Evolutionary conservation across 768 basidiomycete species (phyloP).

Genomic region (Phanerochaete sordida): DNA sequence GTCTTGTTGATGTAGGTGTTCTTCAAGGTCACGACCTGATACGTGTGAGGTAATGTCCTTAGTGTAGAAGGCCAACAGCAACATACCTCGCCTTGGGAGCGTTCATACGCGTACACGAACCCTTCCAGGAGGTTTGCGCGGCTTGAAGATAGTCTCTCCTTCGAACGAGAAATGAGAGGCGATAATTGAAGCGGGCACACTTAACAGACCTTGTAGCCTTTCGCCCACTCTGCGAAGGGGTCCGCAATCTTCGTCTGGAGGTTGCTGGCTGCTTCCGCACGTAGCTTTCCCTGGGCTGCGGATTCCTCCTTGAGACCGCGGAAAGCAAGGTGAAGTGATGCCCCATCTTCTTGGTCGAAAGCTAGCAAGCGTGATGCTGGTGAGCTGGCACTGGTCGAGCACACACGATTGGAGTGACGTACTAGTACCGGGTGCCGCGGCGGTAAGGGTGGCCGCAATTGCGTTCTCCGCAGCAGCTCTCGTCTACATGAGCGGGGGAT

Average conservation of each 20-base stretch:
- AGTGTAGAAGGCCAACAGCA: not conserved
- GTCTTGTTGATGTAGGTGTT: slow-evolving; percentile 74
- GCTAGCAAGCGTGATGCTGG: slow-evolving; percentile 28
- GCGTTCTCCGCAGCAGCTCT: slow-evolving; percentile 68
- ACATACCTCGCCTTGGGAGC: slow-evolving; percentile 59
- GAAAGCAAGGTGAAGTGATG: slow-evolving; percentile 76
- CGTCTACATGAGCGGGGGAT: slow-evolving; percentile 42
- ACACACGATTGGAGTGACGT: slow-evolving; percentile 9
- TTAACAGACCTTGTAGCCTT: slow-evolving; percentile 60
- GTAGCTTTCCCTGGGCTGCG: slow-evolving; percentile 65
- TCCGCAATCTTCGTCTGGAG: slow-evolving; percentile 71
- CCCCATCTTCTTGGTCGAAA: slow-evolving; percentile 80
- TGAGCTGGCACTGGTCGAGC: not conserved
- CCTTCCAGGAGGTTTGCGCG: slow-evolving; percentile 19
- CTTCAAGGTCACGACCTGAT: slow-evolving; percentile 60
- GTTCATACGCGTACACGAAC: slow-evolving; percentile 60
- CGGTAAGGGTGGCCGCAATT: slow-evolving; percentile 55
- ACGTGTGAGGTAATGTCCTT: not conserved
- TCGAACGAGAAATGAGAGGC: not conserved
- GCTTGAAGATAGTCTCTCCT: slow-evolving; percentile 11
- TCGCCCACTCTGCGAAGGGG: slow-evolving; percentile 81
- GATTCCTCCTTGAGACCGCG: slow-evolving; percentile 78
- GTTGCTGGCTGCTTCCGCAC: slow-evolving; percentile 70
- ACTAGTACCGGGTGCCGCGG: slow-evolving; percentile 50
- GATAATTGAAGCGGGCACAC: not conserved